Conservation (phyloP, 2,329 filamentous ascomycete genomes). For the Claviceps africana region DNA sequence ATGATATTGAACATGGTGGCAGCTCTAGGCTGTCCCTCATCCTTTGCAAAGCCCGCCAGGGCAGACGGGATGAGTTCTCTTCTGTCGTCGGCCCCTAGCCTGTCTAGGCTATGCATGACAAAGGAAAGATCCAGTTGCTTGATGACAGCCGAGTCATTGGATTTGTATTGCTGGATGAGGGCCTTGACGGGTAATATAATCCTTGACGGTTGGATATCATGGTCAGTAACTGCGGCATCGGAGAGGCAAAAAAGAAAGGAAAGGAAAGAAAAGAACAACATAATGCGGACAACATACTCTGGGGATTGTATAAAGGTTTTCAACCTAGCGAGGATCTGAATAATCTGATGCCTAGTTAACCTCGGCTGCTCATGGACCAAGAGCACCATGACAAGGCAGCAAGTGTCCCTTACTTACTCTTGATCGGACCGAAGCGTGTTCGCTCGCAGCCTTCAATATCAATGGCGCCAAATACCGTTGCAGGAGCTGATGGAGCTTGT, state of each 20-base stretch:
- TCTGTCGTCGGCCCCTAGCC: conserved; percentile 43
- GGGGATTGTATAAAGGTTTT: conserved; percentile 40
- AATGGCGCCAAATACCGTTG: conserved; percentile 68
- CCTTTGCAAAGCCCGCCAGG: conserved; percentile 18
- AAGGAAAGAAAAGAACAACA: not conserved
- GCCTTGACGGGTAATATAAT: conserved; percentile 74
- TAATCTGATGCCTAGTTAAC: conserved; percentile 26
- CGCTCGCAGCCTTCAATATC: conserved; percentile 74
- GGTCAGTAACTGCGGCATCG: conserved; percentile 1
- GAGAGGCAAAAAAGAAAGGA: not conserved
- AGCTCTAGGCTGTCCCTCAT: conserved; percentile 17
- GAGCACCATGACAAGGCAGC: not conserved
- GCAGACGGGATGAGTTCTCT: conserved; percentile 53
- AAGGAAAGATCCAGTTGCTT: conserved; percentile 82
- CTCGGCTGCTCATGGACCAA: not conserved
- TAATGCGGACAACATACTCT: conserved; percentile 21
- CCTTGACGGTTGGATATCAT: conserved; percentile 16
- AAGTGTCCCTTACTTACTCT: conserved; percentile 36
- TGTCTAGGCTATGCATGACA: conserved; percentile 62
- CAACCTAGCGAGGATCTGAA: conserved; percentile 36
- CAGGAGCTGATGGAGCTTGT: conserved; percentile 65
- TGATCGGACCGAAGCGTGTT: conserved; percentile 63
- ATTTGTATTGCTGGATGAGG: conserved; percentile 78
- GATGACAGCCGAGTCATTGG: conserved; percentile 57
- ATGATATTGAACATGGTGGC: conserved; percentile 69